Evolutionary conservation across 495 filamentous ascomycete genomes (phyloP).

Genomic region (Extremus antarcticus): DNA sequence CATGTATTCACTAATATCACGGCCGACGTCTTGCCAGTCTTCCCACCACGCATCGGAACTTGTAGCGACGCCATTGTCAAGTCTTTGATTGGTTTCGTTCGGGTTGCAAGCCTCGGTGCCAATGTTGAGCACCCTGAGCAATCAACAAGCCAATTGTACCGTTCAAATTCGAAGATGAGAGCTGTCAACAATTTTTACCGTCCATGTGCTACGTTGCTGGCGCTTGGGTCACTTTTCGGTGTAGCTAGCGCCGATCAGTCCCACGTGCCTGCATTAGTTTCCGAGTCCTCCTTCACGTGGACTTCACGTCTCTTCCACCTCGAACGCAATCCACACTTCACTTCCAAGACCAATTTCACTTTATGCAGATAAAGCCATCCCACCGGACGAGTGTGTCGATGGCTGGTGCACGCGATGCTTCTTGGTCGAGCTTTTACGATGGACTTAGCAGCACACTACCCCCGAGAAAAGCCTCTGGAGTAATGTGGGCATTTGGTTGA

Average conservation of each 20-base stretch:
- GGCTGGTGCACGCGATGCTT: no score
- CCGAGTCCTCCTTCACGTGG: background rate
- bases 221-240: background rate
- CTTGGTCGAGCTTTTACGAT: background rate
- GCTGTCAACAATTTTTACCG: background rate
- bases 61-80: constrained; percentile 22
- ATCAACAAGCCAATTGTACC: constrained; percentile 18
- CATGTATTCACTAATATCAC: constrained; percentile 50
- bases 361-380: no score
- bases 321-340: no score
- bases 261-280: background rate
- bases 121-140: background rate
- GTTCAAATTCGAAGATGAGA: background rate
- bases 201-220: background rate
- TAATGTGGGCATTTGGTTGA: background rate
- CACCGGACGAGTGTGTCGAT: no score
- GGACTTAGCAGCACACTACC: background rate
- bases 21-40: constrained; percentile 35
- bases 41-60: constrained; percentile 25
- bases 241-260: background rate
- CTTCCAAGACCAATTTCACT: no score
- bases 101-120: background rate
- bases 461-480: background rate
- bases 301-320: no score
- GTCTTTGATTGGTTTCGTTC: background rate